Conservation (phyloP, 305 asterid species). For the Euphrasia arctica region DNA sequence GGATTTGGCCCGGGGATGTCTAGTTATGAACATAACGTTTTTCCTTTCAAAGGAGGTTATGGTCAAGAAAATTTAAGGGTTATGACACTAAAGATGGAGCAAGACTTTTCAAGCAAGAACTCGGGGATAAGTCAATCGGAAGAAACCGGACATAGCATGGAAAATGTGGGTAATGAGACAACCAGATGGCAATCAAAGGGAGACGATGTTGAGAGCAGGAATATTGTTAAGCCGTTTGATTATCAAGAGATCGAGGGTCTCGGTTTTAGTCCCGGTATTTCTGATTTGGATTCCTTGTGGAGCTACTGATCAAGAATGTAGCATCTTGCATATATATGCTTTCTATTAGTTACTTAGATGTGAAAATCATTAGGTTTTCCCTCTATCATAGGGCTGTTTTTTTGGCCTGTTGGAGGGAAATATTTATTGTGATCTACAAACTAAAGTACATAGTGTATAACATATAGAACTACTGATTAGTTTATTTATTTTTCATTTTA, state of each 20-base stretch:
- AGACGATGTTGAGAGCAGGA: slow-evolving; percentile 24
- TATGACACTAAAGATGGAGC: slow-evolving; percentile 21
- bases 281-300: slow-evolving; percentile 59
- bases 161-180: not conserved
- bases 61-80: not conserved
- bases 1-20: not conserved
- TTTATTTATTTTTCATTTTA: not conserved
- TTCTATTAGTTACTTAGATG: not conserved
- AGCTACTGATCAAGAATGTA: slow-evolving; percentile 28
- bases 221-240: slow-evolving; percentile 30
- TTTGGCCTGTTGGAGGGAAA: slow-evolving; percentile 26
- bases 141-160: slow-evolving; percentile 18
- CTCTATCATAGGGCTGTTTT: slow-evolving; percentile 2
- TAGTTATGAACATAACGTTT: not conserved
- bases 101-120: slow-evolving; percentile 28
- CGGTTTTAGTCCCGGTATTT: slow-evolving; percentile 36
- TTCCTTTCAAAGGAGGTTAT: not conserved
- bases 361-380: slow-evolving; percentile 7
- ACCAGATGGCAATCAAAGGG: not conserved
- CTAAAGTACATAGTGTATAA: slow-evolving; percentile 19
- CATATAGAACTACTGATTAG: slow-evolving; percentile 20
- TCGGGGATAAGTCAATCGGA: slow-evolving; percentile 38
- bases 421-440: not conserved
- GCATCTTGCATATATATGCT: too few relatives aligned
- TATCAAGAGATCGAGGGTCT: slow-evolving; percentile 37